Conservation (phyloP, 192 early-diverging fungal species). For the Linnemannia schmuckeri region DNA sequence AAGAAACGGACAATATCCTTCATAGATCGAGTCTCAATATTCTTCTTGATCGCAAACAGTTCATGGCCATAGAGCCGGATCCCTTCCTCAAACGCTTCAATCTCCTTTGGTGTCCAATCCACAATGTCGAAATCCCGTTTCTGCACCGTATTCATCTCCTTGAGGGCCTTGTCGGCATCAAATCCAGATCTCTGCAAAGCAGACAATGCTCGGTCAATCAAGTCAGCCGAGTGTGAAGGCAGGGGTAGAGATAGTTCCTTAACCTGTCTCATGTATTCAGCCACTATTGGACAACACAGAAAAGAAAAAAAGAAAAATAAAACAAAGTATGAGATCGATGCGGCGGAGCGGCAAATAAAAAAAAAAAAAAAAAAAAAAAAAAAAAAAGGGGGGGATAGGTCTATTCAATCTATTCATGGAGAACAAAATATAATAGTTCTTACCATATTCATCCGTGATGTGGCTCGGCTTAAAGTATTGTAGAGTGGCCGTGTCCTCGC, state of each 20-base stretch:
- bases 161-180: constrained; percentile 70
- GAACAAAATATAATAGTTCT: neutral
- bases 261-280: constrained; percentile 58
- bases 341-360: neutral
- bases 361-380: neutral
- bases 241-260: constrained; percentile 49
- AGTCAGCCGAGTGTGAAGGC: constrained; percentile 68
- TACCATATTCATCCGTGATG: constrained; percentile 59
- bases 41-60: constrained; percentile 69
- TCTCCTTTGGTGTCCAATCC: constrained; percentile 67
- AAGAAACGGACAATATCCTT: constrained; percentile 72
- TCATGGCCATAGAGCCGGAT: constrained; percentile 76
- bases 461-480: constrained; percentile 52
- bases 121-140: constrained; percentile 65
- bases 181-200: constrained; percentile 64
- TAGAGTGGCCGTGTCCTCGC: constrained; percentile 56
- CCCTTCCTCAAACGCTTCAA: constrained; percentile 71
- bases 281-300: constrained; percentile 34
- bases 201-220: constrained; percentile 73
- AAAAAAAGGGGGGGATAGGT: too few relatives aligned
- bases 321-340: neutral
- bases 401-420: constrained; percentile 8
- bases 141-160: constrained; percentile 59
- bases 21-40: constrained; percentile 63
- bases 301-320: neutral